Conservation (phyloP, 1,139 yeast genomes). For the Lodderomyces elongisporus region DNA sequence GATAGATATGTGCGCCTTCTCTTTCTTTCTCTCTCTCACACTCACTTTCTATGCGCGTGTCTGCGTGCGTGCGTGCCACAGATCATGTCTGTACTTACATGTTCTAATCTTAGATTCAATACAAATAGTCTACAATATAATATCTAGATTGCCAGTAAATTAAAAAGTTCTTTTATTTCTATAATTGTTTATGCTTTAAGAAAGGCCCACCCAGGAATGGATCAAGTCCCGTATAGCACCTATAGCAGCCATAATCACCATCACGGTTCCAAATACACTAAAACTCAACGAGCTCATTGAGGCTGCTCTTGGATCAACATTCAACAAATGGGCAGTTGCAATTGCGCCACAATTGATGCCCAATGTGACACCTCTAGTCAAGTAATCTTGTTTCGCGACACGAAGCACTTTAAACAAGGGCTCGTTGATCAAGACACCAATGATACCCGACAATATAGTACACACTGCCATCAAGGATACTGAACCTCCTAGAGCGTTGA, state of each 20-base stretch:
- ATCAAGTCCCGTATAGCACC: slow-evolving; percentile 28
- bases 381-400: slow-evolving; percentile 59
- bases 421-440: slow-evolving; percentile 70
- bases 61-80: too few species aligned
- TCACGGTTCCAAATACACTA: slow-evolving; percentile 65
- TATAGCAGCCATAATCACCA: slow-evolving; percentile 67
- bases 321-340: slow-evolving; percentile 70
- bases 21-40: too few species aligned
- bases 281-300: slow-evolving; percentile 72
- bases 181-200: not conserved
- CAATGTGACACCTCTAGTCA: slow-evolving; percentile 69
- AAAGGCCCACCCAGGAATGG: slow-evolving; percentile 6
- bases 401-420: slow-evolving; percentile 39
- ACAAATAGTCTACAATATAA: too few species aligned
- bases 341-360: slow-evolving; percentile 82
- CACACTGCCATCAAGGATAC: slow-evolving; percentile 73
- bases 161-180: not conserved
- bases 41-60: too few species aligned
- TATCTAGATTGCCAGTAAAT: too few species aligned
- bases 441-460: slow-evolving; percentile 71
- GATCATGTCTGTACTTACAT: too few species aligned
- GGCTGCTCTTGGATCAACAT: slow-evolving; percentile 73
- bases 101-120: too few species aligned
- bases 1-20: too few species aligned
- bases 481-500: slow-evolving; percentile 61